Evolutionary conservation across 768 basidiomycete species (phyloP), one percentile per base, ranked within the genome.

Genomic region (Xerocomus brunneocitrinus): DNA sequence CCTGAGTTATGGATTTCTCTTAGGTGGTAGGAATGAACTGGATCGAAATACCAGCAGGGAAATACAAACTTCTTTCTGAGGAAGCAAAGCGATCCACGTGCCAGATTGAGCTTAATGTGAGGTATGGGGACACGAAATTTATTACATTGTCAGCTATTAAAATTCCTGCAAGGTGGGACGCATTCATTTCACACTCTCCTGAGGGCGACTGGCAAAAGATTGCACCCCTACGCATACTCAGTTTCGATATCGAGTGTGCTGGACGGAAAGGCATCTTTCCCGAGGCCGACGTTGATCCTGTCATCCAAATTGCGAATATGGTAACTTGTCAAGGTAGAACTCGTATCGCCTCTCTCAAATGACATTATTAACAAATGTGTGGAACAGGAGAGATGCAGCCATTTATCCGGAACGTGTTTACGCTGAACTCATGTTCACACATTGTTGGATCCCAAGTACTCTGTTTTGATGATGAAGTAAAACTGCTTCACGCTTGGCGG

Each of bases 291-390:
- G 67, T 79, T 30, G 97, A 99, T 70, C 95, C 95, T 8, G 92
- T 99, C 51, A 98, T 98, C 62, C 97, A 98, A 65, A 98, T 98
- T 55, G 97, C 95, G 1, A 97, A 92, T 68, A 98, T 98, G 97
- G 95, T 98, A 10, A 98, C 95, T 34, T 80, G 89, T 5, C 97
- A 99, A 81, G 95, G 95, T 92, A 73, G 58, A 14, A 3, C 30
- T 25, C 2, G 38, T 8, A 3, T 41, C 5, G 10, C 9, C 1
- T 24, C n/a, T 22, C 1, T 42, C 22, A 22, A 24, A 39, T 24
- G 24, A 42, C 12, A 8, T 27, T 32, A 12, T 50, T 62, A n/a
- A 66, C 27, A 27, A 39, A 34, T 31, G n/a, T 25, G 12, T n/a
- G 38, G 9, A 38, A 49, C 60, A 95, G 95, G 95, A 60, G 95